A percentile compares a stretch with the other conserved stretches of the same genome.
Conservation (phyloP, 1,139 yeast genomes). For the Pichia sp. region DNA sequence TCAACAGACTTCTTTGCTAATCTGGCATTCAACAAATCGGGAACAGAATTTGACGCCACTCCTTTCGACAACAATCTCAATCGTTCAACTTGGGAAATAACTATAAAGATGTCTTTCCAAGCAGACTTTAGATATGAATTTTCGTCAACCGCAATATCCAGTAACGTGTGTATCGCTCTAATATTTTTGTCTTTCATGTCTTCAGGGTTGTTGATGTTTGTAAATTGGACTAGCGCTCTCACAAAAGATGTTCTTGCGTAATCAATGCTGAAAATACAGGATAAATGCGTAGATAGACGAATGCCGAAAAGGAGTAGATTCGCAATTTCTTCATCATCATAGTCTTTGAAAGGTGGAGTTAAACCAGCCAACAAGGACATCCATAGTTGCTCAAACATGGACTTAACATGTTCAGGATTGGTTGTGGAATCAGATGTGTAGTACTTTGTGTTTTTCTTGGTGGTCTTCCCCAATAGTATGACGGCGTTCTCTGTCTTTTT, state of each 20-base stretch:
- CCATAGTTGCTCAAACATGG: slow-evolving; percentile 94
- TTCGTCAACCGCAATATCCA: slow-evolving; percentile 75
- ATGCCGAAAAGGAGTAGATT: slow-evolving; percentile 78
- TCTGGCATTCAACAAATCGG: slow-evolving; percentile 79
- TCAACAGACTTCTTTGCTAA: slow-evolving; percentile 58
- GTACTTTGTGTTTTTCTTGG: slow-evolving; percentile 38
- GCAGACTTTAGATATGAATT: slow-evolving; percentile 68
- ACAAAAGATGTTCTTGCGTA: slow-evolving; percentile 86
- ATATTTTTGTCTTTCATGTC: slow-evolving; percentile 80
- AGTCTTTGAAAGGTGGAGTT: slow-evolving; percentile 88
- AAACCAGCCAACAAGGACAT: slow-evolving; percentile 94
- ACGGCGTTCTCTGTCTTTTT: slow-evolving; percentile 84
- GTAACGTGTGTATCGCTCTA: slow-evolving; percentile 68
- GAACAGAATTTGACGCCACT: slow-evolving; percentile 76
- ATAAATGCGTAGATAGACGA: slow-evolving; percentile 72
- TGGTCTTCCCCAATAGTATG: slow-evolving; percentile 56
- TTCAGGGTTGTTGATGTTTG: slow-evolving; percentile 72
- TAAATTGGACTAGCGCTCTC: slow-evolving; percentile 84
- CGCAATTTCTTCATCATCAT: slow-evolving; percentile 75
- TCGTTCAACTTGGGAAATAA: slow-evolving; percentile 88
- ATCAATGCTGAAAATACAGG: slow-evolving; percentile 79
- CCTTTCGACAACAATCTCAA: slow-evolving; percentile 87
- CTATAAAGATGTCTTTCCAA: slow-evolving; percentile 80
- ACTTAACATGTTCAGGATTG: slow-evolving; percentile 84
- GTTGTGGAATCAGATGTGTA: slow-evolving; percentile 50